Evolutionary conservation across 345 rosid genomes (phyloP).

Genomic region (Brassica incana): DNA sequence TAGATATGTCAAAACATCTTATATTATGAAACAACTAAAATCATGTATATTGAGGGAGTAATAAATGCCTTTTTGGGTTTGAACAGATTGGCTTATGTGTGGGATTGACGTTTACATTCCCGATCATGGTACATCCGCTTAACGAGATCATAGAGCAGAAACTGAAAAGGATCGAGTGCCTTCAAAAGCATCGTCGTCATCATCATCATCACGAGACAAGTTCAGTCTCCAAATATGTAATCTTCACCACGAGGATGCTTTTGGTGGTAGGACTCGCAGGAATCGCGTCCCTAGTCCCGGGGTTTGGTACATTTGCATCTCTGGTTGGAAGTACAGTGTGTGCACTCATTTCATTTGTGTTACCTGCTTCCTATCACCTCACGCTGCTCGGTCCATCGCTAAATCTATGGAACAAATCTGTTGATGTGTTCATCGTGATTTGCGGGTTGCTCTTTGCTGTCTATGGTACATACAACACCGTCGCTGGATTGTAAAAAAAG

Average conservation of each 20-base stretch:
- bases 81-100: conserved; percentile 82
- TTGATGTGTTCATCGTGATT: conserved; percentile 59
- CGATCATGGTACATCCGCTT: conserved; percentile 84
- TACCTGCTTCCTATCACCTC: conserved; percentile 80
- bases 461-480: conserved; percentile 67
- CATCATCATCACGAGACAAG: conserved; percentile 30
- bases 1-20: too few relatives aligned
- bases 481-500: conserved; percentile 47
- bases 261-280: conserved; percentile 60
- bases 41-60: too few relatives aligned
- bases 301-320: conserved; percentile 71
- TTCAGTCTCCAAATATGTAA: conserved; percentile 42
- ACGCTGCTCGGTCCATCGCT: conserved; percentile 63
- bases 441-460: conserved; percentile 69
- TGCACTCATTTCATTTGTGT: conserved; percentile 74
- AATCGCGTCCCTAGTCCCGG: conserved; percentile 70
- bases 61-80: neutral
- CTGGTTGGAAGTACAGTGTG: conserved; percentile 81
- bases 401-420: conserved; percentile 54
- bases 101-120: conserved; percentile 81
- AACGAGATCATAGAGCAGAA: conserved; percentile 83
- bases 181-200: conserved; percentile 39
- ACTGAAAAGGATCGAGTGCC: conserved; percentile 48
- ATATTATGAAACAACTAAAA: too few relatives aligned
- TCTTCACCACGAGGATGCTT: conserved; percentile 51